Conservation (phyloP, 2,329 filamentous ascomycete genomes). For the Claviceps sp. region DNA sequence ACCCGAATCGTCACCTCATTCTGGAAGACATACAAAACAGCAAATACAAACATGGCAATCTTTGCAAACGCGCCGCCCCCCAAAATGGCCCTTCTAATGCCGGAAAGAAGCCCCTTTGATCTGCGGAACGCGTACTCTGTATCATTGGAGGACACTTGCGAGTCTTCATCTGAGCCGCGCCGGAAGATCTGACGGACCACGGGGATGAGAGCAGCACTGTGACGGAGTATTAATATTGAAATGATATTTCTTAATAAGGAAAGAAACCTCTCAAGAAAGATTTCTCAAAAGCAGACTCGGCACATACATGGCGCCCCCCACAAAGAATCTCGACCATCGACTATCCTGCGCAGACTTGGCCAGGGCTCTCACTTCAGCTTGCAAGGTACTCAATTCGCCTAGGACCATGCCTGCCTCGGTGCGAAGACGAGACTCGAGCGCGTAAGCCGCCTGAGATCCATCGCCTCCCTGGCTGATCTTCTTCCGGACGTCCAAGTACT, state of each 20-base stretch:
- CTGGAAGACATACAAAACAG: slow-evolving; percentile 43
- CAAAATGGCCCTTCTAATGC: slow-evolving; percentile 32
- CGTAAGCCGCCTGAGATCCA: slow-evolving; percentile 16
- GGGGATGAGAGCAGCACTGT: slow-evolving; percentile 38
- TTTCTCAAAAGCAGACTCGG: not conserved
- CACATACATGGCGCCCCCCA: slow-evolving; percentile 39
- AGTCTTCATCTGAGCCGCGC: slow-evolving; percentile 25
- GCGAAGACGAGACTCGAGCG: slow-evolving; percentile 30
- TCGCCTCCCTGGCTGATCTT: slow-evolving; percentile 16
- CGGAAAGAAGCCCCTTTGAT: slow-evolving; percentile 34
- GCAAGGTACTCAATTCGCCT: slow-evolving; percentile 29
- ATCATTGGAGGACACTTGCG: slow-evolving; percentile 28
- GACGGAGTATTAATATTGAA: no score
- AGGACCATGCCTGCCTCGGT: slow-evolving; percentile 29
- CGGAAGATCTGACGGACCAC: slow-evolving; percentile 38
- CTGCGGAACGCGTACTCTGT: slow-evolving; percentile 44
- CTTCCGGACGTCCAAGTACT: slow-evolving; percentile 21
- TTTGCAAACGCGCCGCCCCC: slow-evolving; percentile 33
- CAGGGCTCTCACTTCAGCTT: slow-evolving; percentile 29
- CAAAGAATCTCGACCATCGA: slow-evolving; percentile 38
- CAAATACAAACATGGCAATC: slow-evolving; percentile 40
- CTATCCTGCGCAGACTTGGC: slow-evolving; percentile 31
- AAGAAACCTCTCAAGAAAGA: not conserved
- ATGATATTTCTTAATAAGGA: no score
- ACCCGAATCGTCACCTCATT: slow-evolving; percentile 44